Percentiles rank a stretch among this genome's conserved stretches.
Conservation (phyloP, 2,329 filamentous ascomycete genomes). For the Claviceps quebecensis region DNA sequence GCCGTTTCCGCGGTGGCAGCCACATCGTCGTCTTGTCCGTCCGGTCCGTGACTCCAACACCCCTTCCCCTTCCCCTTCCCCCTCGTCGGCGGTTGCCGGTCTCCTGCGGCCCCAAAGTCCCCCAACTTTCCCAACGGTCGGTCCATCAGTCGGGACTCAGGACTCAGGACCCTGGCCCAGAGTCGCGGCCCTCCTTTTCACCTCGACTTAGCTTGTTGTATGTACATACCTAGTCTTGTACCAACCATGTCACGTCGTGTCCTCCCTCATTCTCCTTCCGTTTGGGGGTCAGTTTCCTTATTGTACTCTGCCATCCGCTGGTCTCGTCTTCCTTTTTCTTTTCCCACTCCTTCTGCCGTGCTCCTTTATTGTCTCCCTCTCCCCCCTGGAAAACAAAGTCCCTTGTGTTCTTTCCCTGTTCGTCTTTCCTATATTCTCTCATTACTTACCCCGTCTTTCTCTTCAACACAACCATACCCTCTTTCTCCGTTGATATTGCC, state of each 20-base stretch:
- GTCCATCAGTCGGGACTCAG: neutral
- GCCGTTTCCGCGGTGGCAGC: neutral
- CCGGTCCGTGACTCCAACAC: neutral
- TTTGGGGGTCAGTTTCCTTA: conserved; percentile 5
- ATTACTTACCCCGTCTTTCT: neutral
- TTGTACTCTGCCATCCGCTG: conserved; percentile 5
- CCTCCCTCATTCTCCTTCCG: conserved; percentile 6
- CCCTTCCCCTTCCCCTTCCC: neutral
- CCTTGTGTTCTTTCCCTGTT: conserved; percentile 2
- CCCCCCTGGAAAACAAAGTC: neutral
- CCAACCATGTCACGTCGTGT: conserved; percentile 4
- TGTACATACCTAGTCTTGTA: neutral
- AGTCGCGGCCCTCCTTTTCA: conserved; percentile 6
- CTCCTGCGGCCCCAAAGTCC: neutral
- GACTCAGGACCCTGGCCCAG: conserved; percentile 2
- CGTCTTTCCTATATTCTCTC: neutral
- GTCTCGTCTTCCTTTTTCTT: conserved; percentile 4
- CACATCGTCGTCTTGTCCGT: neutral
- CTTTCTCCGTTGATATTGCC: neutral
- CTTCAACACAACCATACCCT: conserved; percentile 1
- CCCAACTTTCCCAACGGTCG: neutral
- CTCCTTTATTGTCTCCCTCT: neutral
- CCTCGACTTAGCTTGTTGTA: neutral
- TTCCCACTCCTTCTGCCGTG: conserved; percentile 2
- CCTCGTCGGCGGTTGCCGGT: neutral